A percentile compares a stretch with the other conserved stretches of the same genome.
Conservation (phyloP, 306 rosid species). For the Neltuma alba region DNA sequence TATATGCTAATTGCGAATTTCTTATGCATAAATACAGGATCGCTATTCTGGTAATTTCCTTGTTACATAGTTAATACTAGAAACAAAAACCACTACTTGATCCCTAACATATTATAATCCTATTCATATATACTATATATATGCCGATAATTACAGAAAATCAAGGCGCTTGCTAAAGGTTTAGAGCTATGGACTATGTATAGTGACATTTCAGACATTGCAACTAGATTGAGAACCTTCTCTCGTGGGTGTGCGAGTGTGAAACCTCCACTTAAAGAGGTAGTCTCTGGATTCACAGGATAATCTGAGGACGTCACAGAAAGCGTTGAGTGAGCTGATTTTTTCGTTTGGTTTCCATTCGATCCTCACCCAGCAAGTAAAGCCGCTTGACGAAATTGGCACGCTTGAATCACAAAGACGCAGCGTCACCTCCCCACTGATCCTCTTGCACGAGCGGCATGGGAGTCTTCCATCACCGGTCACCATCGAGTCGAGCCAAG, state of each 20-base stretch:
- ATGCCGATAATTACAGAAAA: not conserved
- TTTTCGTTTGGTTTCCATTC: constrained; percentile 66
- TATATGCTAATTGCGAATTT: not conserved
- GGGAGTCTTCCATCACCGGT: not conserved
- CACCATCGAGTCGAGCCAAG: constrained; percentile 77
- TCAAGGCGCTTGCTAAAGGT: not conserved
- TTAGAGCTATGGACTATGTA: not conserved
- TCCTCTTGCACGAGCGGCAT: constrained; percentile 58
- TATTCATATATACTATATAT: not conserved
- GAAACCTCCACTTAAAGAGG: constrained; percentile 86
- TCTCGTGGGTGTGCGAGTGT: constrained; percentile 47
- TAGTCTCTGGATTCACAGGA: constrained; percentile 77
- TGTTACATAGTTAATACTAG: not conserved
- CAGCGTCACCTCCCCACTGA: constrained; percentile 77
- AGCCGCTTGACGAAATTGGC: constrained; percentile 66
- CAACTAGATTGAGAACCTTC: constrained; percentile 57
- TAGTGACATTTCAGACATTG: constrained; percentile 38
- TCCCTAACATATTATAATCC: not conserved
- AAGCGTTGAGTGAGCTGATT: constrained; percentile 56
- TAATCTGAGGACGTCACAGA: constrained; percentile 71
- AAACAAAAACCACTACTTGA: not conserved
- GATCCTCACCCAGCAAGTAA: constrained; percentile 91
- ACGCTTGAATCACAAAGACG: constrained; percentile 50
- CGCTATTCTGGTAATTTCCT: not conserved
- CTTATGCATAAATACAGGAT: not conserved